These are phyloP conservation scores for Elsinoe ampelina DNA, from an alignment of 2,329 filamentous ascomycete genomes.

Conservation along the genomic window DNA sequence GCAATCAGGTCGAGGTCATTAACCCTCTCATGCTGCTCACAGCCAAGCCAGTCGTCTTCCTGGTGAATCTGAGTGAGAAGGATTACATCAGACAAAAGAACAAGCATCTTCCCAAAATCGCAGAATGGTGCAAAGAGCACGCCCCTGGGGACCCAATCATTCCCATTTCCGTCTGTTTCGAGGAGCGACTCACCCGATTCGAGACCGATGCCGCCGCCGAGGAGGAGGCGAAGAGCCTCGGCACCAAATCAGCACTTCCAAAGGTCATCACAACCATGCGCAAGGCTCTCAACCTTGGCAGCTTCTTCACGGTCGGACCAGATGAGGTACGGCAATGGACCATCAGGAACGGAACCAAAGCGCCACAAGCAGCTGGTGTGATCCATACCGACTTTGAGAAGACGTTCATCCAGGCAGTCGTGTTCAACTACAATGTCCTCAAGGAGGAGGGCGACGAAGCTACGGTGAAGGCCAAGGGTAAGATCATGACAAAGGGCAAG, in stretches of 20 bases:
- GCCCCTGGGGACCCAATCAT: slow-evolving; percentile 82
- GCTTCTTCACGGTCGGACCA: slow-evolving; percentile 93
- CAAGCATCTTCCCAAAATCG: slow-evolving; percentile 91
- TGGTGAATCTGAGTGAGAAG: slow-evolving; percentile 93
- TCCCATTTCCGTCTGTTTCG: slow-evolving; percentile 83
- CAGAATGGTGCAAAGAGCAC: slow-evolving; percentile 90
- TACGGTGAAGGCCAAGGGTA: slow-evolving; percentile 84
- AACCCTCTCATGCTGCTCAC: slow-evolving; percentile 92
- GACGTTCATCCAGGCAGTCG: slow-evolving; percentile 94
- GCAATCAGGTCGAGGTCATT: slow-evolving; percentile 78
- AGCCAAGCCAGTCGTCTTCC: slow-evolving; percentile 92
- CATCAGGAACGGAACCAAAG: slow-evolving; percentile 89
- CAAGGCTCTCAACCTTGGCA: slow-evolving; percentile 77
- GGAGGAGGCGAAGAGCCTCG: slow-evolving; percentile 82
- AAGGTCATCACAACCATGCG: slow-evolving; percentile 93
- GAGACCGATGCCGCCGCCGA: slow-evolving; percentile 65
- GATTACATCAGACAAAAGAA: slow-evolving; percentile 99
- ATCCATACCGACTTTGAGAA: slow-evolving; percentile 99
- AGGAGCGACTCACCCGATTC: slow-evolving; percentile 80
- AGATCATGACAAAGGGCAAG: slow-evolving; percentile 98
- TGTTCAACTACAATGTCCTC: slow-evolving; percentile 77
- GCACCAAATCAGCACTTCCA: slow-evolving; percentile 78
- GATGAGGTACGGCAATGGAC: slow-evolving; percentile 99
- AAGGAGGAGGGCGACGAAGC: slow-evolving; percentile 84
- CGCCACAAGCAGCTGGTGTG: slow-evolving; percentile 93